These are phyloP conservation scores for Rosellinia necatrix DNA, from an alignment of 2,329 filamentous ascomycete genomes.

Conservation along the genomic window DNA sequence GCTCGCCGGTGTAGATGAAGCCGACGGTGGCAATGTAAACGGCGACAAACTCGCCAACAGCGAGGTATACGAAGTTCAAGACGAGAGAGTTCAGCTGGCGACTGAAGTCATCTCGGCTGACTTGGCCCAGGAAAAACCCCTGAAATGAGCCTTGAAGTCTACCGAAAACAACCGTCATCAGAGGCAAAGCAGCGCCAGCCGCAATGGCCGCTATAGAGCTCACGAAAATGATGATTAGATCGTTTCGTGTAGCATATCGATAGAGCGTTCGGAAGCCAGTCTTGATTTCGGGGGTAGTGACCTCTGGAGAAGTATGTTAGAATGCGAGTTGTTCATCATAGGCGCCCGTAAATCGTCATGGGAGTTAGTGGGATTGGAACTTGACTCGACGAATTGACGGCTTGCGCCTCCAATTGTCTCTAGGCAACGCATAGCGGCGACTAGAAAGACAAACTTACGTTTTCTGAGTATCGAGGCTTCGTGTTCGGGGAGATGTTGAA, in stretches of 20 bases:
- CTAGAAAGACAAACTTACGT: constrained; percentile 40
- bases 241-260: constrained; percentile 70
- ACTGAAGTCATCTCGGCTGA: constrained; percentile 61
- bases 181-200: constrained; percentile 74
- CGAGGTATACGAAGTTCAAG: constrained; percentile 85
- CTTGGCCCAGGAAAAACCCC: constrained; percentile 57
- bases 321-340: not conserved
- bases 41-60: constrained; percentile 76
- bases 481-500: constrained; percentile 64
- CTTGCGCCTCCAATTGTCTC: no score
- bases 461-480: constrained; percentile 70
- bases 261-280: constrained; percentile 69
- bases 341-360: not conserved
- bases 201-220: constrained; percentile 69
- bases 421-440: not conserved
- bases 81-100: constrained; percentile 65
- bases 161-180: constrained; percentile 84
- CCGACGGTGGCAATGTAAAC: constrained; percentile 82
- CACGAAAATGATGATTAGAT: constrained; percentile 66
- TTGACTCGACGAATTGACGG: no score
- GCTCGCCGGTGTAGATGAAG: constrained; percentile 86
- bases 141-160: constrained; percentile 75
- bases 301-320: constrained; percentile 45
- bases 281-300: constrained; percentile 66
- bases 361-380: no score